Evolutionary conservation across 352 stramenopile genomes (phyloP).

Genomic region (Pythium biforme): DNA sequence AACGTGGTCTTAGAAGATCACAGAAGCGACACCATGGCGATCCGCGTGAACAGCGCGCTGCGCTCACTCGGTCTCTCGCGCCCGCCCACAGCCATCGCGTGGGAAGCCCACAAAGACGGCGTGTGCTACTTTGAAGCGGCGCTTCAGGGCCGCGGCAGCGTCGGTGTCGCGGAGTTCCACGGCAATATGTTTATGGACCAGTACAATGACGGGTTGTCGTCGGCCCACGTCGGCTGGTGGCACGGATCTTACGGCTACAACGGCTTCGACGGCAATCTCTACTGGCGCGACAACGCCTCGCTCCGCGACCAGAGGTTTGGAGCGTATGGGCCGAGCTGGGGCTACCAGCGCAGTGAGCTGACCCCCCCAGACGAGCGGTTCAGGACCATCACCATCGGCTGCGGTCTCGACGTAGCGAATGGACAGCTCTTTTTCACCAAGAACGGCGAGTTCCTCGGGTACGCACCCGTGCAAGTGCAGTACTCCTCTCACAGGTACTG

Average conservation of each 20-base stretch:
- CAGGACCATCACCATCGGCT: constrained; percentile 25
- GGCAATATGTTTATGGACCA: too few species aligned
- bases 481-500: constrained; percentile 7
- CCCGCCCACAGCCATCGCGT: background rate
- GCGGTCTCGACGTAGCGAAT: constrained; percentile 23
- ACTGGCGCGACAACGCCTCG: constrained; percentile 25
- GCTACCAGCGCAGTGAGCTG: constrained; percentile 1
- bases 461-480: constrained; percentile 8
- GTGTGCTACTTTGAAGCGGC: constrained; percentile 38
- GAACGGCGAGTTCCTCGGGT: constrained; percentile 29
- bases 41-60: constrained; percentile 21
- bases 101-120: background rate
- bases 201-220: too few species aligned
- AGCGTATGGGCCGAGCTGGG: constrained; percentile 23
- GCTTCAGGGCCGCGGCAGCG: constrained; percentile 26
- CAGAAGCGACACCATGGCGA: constrained; percentile 28
- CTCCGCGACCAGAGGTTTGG: background rate
- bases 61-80: constrained; percentile 8
- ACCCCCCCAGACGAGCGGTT: background rate
- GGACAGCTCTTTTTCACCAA: constrained; percentile 34
- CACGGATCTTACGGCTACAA: constrained; percentile 40
- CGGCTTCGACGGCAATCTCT: constrained; percentile 27
- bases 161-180: constrained; percentile 25
- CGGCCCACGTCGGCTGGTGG: constrained; percentile 32
- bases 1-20: constrained; percentile 30